These are phyloP conservation scores for Sclerotinia sclerotiorum DNA, from an alignment of 2,329 filamentous ascomycete genomes.

Conservation along the genomic window DNA sequence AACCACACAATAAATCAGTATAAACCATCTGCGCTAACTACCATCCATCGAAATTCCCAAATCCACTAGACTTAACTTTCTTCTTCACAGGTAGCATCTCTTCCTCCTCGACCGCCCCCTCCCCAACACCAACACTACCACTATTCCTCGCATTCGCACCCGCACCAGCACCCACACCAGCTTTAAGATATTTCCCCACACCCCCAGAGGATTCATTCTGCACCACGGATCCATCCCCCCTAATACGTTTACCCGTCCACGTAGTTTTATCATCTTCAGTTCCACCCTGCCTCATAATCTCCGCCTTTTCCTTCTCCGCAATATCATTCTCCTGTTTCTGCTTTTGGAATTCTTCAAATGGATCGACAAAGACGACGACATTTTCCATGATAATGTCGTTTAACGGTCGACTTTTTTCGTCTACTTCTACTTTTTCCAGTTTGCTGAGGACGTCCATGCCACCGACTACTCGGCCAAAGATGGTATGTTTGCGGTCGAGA, in stretches of 20 bases:
- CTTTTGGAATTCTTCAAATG: conserved; percentile 89
- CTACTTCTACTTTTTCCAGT: conserved; percentile 76
- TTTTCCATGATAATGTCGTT: conserved; percentile 80
- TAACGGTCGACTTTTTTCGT: conserved; percentile 72
- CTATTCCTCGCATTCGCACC: conserved; percentile 32
- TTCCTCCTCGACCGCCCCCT: conserved; percentile 64
- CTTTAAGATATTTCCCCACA: conserved; percentile 82
- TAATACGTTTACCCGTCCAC: conserved; percentile 92
- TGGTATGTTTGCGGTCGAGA: conserved; percentile 93
- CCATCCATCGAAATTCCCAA: conserved; percentile 95
- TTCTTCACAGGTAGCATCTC: conserved; percentile 77
- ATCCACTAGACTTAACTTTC: conserved; percentile 75
- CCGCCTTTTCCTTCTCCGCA: conserved; percentile 57
- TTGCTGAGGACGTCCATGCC: conserved; percentile 64
- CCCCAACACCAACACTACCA: conserved; percentile 51
- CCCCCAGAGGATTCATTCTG: conserved; percentile 45
- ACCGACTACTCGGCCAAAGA: conserved; percentile 84
- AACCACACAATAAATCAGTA: not conserved
- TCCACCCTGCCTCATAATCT: conserved; percentile 63
- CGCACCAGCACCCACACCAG: conserved; percentile 40
- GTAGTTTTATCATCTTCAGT: conserved; percentile 87
- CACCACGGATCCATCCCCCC: conserved; percentile 62
- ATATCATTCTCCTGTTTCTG: conserved; percentile 66
- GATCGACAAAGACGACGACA: conserved; percentile 84
- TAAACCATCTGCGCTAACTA: conserved; percentile 42